These are phyloP conservation scores for Trichoderma pleuroti DNA, from an alignment of 2,329 filamentous ascomycete species.

Conservation along the genomic window DNA sequence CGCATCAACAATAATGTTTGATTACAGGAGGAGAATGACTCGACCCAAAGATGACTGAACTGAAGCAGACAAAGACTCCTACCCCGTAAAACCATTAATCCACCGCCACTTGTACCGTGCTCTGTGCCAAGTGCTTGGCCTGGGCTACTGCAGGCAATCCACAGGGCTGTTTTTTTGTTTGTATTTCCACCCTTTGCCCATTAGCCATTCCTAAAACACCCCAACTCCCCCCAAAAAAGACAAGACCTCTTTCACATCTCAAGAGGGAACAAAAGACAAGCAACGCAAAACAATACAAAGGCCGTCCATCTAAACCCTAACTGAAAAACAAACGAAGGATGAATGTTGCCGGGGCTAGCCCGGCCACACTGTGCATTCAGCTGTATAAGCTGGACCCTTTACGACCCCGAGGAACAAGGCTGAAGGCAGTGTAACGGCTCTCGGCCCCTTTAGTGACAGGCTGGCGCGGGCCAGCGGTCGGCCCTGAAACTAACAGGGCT, in stretches of 20 bases:
- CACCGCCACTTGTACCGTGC: neutral
- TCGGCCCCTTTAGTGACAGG: constrained; percentile 27
- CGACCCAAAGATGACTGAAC: constrained; percentile 1
- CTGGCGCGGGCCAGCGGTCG: constrained; percentile 50
- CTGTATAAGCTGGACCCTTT: neutral
- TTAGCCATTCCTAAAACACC: constrained; percentile 11
- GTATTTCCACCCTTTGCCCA: neutral
- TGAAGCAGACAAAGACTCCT: neutral
- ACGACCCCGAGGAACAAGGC: constrained; percentile 3
- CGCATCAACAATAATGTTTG: constrained; percentile 2
- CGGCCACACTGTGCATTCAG: neutral
- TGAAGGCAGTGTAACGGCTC: constrained; percentile 11
- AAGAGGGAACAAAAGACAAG: neutral
- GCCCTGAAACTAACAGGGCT: constrained; percentile 60
- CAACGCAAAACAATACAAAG: neutral
- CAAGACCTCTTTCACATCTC: neutral
- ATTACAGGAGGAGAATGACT: neutral
- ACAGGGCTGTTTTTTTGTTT: neutral
- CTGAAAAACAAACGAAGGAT: constrained; percentile 1
- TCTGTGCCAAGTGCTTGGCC: neutral
- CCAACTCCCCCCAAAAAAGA: constrained; percentile 19
- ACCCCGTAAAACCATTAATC: neutral
- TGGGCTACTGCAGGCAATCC: constrained; percentile 4
- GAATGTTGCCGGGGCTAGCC: neutral
- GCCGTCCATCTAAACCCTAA: constrained; percentile 18